Conservation (phyloP, 129 eudicot genomes). For the Oenanthe sinensis region DNA sequence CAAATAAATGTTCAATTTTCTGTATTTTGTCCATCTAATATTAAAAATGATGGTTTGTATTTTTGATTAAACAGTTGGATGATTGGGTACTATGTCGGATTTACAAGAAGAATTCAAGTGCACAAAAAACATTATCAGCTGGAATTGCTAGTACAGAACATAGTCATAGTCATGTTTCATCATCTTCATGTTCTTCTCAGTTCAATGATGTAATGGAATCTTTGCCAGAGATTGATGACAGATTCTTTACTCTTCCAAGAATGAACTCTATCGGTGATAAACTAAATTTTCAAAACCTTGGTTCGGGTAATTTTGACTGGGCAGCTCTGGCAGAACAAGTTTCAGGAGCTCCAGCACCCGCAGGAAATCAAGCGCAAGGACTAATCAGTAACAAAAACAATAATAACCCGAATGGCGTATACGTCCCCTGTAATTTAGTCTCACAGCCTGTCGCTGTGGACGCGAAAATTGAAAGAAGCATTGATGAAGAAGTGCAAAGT, state of each 20-base stretch:
- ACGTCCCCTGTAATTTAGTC: slow-evolving; percentile 23
- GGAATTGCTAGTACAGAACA: slow-evolving; percentile 44
- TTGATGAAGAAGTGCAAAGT: slow-evolving; percentile 75
- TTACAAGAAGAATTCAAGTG: slow-evolving; percentile 83
- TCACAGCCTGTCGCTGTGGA: background rate
- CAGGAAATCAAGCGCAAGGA: slow-evolving; percentile 11
- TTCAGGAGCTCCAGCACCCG: slow-evolving; percentile 17
- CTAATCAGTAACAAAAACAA: slow-evolving; percentile 14
- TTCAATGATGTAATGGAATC: slow-evolving; percentile 75
- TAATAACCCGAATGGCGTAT: slow-evolving; percentile 25
- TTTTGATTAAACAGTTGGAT: slow-evolving; percentile 45
- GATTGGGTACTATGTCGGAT: slow-evolving; percentile 96
- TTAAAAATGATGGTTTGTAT: background rate
- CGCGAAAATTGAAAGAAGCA: slow-evolving; percentile 10
- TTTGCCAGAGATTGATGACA: slow-evolving; percentile 49
- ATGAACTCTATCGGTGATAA: slow-evolving; percentile 47
- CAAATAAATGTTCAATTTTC: background rate
- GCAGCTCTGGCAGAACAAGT: slow-evolving; percentile 59
- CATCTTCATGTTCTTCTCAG: slow-evolving; percentile 66
- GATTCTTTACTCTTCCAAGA: slow-evolving; percentile 44
- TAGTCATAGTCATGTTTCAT: slow-evolving; percentile 66
- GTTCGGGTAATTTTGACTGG: slow-evolving; percentile 78
- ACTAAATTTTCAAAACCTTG: slow-evolving; percentile 42
- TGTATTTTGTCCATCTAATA: background rate
- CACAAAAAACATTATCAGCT: slow-evolving; percentile 28